Evolutionary conservation across 208 protist species (phyloP).

Genomic region (Wallacemonas rigidus): DNA sequence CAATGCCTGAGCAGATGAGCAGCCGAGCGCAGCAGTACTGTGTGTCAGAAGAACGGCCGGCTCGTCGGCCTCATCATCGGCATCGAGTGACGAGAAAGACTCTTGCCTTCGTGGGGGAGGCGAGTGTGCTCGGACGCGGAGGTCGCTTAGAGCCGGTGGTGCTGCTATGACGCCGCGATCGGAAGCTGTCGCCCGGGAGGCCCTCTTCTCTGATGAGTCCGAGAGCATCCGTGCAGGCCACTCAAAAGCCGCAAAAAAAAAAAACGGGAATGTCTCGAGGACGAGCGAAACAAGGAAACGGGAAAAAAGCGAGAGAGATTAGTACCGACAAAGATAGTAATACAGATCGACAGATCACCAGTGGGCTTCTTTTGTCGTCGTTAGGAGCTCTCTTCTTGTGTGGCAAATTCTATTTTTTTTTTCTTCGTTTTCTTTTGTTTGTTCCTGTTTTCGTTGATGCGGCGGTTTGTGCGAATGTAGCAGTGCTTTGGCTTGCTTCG

Average conservation of each 20-base stretch:
- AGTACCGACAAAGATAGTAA: no score
- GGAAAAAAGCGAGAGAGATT: no score
- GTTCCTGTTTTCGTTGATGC: not conserved
- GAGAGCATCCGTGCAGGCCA: not conserved
- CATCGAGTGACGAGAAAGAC: slow-evolving; percentile 16
- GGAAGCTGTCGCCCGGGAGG: no score
- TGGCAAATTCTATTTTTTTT: slow-evolving; percentile 1
- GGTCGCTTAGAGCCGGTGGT: not conserved
- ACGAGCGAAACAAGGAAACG: slow-evolving; percentile 15
- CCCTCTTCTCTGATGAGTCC: not conserved
- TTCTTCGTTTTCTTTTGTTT: slow-evolving; percentile 3
- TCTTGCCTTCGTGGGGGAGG: not conserved
- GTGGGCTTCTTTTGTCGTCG: no score
- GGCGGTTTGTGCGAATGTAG: no score
- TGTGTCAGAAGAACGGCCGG: not conserved
- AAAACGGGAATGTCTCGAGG: not conserved
- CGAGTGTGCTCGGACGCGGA: not conserved
- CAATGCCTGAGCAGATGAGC: not conserved
- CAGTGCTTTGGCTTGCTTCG: no score
- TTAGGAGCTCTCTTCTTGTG: no score
- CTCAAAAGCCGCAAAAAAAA: no score
- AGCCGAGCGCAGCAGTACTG: not conserved
- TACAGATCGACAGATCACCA: no score
- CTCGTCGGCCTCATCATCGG: slow-evolving; percentile 17
- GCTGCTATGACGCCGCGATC: no score